Base-by-base conservation (phyloP, 108 stramenopile species). In the Halocafeteria seosinensis region DNA sequence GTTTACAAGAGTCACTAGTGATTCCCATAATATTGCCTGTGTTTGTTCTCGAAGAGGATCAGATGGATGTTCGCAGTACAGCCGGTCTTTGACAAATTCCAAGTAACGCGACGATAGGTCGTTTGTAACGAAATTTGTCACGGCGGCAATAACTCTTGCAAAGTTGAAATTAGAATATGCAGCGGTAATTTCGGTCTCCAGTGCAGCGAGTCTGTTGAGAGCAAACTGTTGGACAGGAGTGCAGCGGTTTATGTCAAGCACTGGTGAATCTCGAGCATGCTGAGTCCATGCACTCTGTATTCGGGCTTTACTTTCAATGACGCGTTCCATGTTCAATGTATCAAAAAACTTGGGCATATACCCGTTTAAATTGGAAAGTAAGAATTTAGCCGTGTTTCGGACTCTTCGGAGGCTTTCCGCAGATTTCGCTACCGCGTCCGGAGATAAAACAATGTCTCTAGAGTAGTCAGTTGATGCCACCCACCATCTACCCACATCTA, bases 401-500 rank as follows among this genome's bases (percentile, higher is more conserved):
- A 98, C 74, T 73, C 92, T 93, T 23, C 96, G 84, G 68, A 94
- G 89, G 30, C 76, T 79, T 53, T 98, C 96, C 51, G 86, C 87
- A 8, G 71, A 62, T 81, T 94, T 90, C 73, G 90, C 87, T 68
- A 98, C 84, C 37, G 92, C 85, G 61, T 91, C 88, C 33, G 72
- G 65, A 0, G 91, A 89, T 26, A 98, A 80, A 50, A 74, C 71
- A 3, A 95, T 92, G 76, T 98, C 96, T 23, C 87, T 84, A 28
- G 87, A 77, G 70, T 91, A 98, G 80, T 98, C 93, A 0, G 90
- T 88, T 60, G 85, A 84, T 24, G 92, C 89, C 47, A 90, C 93
- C 96, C 96, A 98, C 63, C 94, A 75, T 50, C 96, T 87, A 36
- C 94, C 84, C 13, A 94, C 92, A 73, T 98, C 96, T 28, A 89